Conservation (phyloP, 371 early-diverging fungal genomes). For the Apophysomyces sp. region DNA sequence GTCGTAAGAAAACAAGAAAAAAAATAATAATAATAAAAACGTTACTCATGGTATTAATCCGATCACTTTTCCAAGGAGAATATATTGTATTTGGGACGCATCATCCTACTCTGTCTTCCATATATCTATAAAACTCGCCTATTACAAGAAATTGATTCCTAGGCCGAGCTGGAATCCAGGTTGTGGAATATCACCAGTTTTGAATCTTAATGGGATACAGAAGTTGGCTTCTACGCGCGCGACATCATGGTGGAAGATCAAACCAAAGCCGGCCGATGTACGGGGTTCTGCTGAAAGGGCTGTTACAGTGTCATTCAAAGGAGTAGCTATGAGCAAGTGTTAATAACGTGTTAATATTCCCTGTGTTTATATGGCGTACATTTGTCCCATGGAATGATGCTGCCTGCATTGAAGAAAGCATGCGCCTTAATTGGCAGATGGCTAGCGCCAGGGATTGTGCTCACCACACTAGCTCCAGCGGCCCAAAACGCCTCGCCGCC, state of each 20-base stretch:
- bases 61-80: no score
- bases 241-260: slow-evolving; percentile 79
- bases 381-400: slow-evolving; percentile 52
- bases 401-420: slow-evolving; percentile 87
- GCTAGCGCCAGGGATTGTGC: slow-evolving; percentile 71
- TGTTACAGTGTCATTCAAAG: slow-evolving; percentile 29
- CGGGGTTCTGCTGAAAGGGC: slow-evolving; percentile 55
- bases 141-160: slow-evolving; percentile 80
- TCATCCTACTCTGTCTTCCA: not conserved
- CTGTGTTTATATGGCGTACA: slow-evolving; percentile 33
- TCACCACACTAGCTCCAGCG: slow-evolving; percentile 78
- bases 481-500: slow-evolving; percentile 89
- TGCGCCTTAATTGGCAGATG: slow-evolving; percentile 75
- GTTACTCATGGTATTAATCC: no score
- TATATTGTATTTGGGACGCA: not conserved
- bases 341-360: not conserved
- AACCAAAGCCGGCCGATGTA: slow-evolving; percentile 72
- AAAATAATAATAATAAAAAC: no score
- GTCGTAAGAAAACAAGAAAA: no score
- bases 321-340: slow-evolving; percentile 1
- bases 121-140: not conserved
- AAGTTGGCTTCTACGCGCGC: slow-evolving; percentile 53
- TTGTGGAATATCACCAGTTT: slow-evolving; percentile 64
- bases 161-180: slow-evolving; percentile 85
- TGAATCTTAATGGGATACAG: slow-evolving; percentile 43